phyloP scores from a whole-genome alignment of 371 early-diverging fungal genomes.

The Mucor racemosus region DNA sequence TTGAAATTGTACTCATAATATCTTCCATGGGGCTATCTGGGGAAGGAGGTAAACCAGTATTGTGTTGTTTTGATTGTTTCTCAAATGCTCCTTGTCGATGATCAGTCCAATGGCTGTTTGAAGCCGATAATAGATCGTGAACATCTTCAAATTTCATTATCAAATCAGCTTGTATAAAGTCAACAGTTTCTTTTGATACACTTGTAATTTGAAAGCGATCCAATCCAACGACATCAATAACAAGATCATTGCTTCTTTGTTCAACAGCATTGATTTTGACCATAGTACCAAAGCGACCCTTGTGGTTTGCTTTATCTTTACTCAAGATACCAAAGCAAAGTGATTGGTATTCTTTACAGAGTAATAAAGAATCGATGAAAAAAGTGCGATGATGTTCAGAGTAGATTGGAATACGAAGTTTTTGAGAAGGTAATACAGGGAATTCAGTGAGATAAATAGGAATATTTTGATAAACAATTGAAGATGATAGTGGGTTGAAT shows the following conservation, averaged over 20 bases:
- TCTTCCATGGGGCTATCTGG: not conserved
- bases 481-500: not conserved
- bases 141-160: conserved; percentile 19
- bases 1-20: not conserved
- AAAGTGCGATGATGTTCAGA: not conserved
- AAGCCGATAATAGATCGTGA: not conserved
- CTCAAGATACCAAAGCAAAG: conserved; percentile 25
- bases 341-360: conserved; percentile 9
- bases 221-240: conserved; percentile 48
- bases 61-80: not conserved
- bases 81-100: not conserved
- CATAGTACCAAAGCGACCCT: conserved; percentile 42
- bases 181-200: conserved; percentile 28
- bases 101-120: conserved; percentile 12
- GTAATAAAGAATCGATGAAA: conserved; percentile 12
- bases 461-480: conserved; percentile 1
- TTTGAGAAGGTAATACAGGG: conserved; percentile 24
- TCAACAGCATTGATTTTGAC: conserved; percentile 43
- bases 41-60: not conserved
- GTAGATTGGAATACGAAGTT: conserved; percentile 25
- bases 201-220: conserved; percentile 47
- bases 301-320: conserved; percentile 22
- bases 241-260: conserved; percentile 34
- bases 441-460: conserved; percentile 20
- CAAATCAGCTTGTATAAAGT: conserved; percentile 27